Conservation (phyloP, 2,329 filamentous ascomycete genomes). For the Arthroderma sp. region DNA sequence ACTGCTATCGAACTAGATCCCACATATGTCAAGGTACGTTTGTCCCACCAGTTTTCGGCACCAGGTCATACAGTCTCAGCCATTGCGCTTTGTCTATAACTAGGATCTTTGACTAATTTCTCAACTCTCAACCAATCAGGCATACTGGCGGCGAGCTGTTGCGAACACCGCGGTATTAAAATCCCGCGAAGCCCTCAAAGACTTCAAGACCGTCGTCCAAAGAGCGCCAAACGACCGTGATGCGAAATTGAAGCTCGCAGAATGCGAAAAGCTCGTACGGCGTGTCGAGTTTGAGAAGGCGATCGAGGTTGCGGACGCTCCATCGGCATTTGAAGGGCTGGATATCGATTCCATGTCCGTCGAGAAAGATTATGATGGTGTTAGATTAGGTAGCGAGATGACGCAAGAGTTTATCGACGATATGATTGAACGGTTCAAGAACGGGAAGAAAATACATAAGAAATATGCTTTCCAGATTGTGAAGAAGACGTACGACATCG, state of each 20-base stretch:
- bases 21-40: conserved; percentile 66
- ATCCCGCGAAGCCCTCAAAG: conserved; percentile 74
- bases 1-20: conserved; percentile 85
- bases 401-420: conserved; percentile 94
- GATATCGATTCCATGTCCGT: conserved; percentile 76
- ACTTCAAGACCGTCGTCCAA: conserved; percentile 83
- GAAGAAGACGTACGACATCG: conserved; percentile 73
- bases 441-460: conserved; percentile 82
- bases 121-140: conserved; percentile 39
- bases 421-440: conserved; percentile 93
- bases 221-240: conserved; percentile 81
- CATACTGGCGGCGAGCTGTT: conserved; percentile 85
- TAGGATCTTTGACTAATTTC: neutral
- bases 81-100: too few species aligned
- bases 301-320: conserved; percentile 84
- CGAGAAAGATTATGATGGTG: conserved; percentile 75
- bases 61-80: neutral
- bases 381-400: conserved; percentile 63
- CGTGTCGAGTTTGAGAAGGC: conserved; percentile 86
- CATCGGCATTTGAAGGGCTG: conserved; percentile 80
- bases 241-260: conserved; percentile 77
- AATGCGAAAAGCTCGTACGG: conserved; percentile 90
- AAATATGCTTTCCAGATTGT: conserved; percentile 98
- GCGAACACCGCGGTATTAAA: conserved; percentile 83
- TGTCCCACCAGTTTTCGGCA: neutral